These are phyloP conservation scores for Candida ovalis DNA, from an alignment of 805 yeast species.

Conservation along the genomic window DNA sequence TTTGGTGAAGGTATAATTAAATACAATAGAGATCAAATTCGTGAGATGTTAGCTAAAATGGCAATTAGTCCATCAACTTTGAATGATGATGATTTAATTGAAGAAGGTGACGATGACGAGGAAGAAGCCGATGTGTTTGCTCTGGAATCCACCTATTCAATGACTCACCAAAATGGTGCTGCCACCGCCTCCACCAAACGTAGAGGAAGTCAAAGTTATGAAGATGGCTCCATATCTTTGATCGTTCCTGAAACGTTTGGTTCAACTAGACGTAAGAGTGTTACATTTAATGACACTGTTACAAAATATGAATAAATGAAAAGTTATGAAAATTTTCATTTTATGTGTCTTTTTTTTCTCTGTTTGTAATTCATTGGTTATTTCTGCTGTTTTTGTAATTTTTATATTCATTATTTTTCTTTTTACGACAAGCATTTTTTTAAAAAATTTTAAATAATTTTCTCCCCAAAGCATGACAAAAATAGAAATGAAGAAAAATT, in stretches of 20 bases:
- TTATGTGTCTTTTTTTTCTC: not conserved
- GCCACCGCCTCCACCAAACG: no score
- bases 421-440: no score
- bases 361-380: not conserved
- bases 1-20: slow-evolving; percentile 35
- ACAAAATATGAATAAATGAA: slow-evolving; percentile 4
- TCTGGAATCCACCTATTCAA: no score
- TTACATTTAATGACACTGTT: slow-evolving; percentile 25
- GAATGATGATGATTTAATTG: slow-evolving; percentile 9
- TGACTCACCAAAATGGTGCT: no score
- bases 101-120: slow-evolving; percentile 2
- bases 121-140: not conserved
- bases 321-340: not conserved
- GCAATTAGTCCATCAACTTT: slow-evolving; percentile 10
- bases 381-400: not conserved
- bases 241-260: slow-evolving; percentile 25
- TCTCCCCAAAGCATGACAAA: no score
- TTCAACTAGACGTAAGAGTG: slow-evolving; percentile 27
- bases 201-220: not conserved
- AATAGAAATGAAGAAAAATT: no score
- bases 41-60: slow-evolving; percentile 30
- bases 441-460: no score
- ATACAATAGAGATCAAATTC: slow-evolving; percentile 30
- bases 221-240: slow-evolving; percentile 11
- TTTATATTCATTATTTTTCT: not conserved